A percentile compares a stretch with the other conserved stretches of the same genome.
phyloP scores from a whole-genome alignment of 129 eudicot genomes.

The Tagetes erecta region DNA sequence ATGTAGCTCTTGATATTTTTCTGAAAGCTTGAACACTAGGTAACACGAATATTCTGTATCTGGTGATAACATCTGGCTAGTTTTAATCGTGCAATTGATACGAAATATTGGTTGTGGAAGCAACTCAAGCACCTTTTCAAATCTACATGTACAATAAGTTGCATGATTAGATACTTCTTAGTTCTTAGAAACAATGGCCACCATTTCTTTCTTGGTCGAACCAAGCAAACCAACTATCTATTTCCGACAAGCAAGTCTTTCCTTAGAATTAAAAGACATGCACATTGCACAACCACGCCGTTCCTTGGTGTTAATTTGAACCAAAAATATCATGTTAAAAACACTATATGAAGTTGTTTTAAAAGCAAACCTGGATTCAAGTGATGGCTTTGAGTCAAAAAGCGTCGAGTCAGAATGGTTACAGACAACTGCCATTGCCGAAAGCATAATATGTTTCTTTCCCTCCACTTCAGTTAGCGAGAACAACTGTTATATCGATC shows the following conservation, averaged over 20 bases:
- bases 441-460: slow-evolving; percentile 12
- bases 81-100: neutral
- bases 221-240: too few species aligned
- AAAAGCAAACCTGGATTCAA: neutral
- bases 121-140: too few species aligned
- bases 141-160: too few species aligned
- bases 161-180: too few species aligned
- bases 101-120: too few species aligned
- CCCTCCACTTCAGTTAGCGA: neutral
- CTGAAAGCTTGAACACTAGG: slow-evolving; percentile 25
- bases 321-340: too few species aligned
- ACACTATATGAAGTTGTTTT: neutral
- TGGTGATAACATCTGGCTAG: neutral
- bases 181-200: too few species aligned
- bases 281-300: too few species aligned
- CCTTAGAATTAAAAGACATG: too few species aligned
- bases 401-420: neutral
- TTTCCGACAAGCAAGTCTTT: too few species aligned
- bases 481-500: neutral
- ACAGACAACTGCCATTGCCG: slow-evolving; percentile 10
- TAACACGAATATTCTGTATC: slow-evolving; percentile 21
- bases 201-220: too few species aligned
- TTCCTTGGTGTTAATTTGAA: too few species aligned
- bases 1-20: neutral
- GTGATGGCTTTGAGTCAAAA: neutral